phyloP scores from a whole-genome alignment of 2,329 filamentous ascomycete genomes.

The Ceratocystis harringtonii region DNA sequence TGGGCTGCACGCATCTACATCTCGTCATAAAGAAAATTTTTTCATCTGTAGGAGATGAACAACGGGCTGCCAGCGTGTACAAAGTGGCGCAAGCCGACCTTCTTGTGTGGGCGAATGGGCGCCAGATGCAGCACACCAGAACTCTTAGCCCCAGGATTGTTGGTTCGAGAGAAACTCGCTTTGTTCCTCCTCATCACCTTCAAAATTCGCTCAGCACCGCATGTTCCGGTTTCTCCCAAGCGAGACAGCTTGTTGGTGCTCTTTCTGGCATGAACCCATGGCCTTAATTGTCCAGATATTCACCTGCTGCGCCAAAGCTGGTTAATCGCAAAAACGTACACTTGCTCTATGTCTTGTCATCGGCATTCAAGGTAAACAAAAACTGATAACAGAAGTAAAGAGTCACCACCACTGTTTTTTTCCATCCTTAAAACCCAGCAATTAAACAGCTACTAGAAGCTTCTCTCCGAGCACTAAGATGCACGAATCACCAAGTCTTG shows the following conservation, averaged over 20 bases:
- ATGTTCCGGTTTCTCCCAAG: constrained; percentile 1
- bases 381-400: not conserved
- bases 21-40: not conserved
- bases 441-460: not conserved
- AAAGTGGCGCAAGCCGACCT: not conserved
- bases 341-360: not conserved
- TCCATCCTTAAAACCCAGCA: not conserved
- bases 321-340: not conserved
- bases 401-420: not conserved
- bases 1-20: not conserved
- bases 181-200: not conserved
- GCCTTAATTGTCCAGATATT: constrained; percentile 4
- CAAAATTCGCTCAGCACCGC: not conserved
- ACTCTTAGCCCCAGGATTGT: not conserved
- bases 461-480: not conserved
- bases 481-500: not conserved
- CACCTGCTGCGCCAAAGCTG: not conserved
- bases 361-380: not conserved
- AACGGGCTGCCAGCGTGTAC: not conserved
- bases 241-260: not conserved
- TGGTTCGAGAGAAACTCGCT: not conserved
- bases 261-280: not conserved
- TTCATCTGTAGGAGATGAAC: not conserved
- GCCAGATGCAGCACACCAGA: not conserved
- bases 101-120: not conserved